A percentile compares a stretch with the other conserved stretches of the same genome.
These are phyloP conservation scores for Aspergillus fumigatiaffinis DNA, from an alignment of 2,329 filamentous ascomycete genomes.

Conservation along the genomic window DNA sequence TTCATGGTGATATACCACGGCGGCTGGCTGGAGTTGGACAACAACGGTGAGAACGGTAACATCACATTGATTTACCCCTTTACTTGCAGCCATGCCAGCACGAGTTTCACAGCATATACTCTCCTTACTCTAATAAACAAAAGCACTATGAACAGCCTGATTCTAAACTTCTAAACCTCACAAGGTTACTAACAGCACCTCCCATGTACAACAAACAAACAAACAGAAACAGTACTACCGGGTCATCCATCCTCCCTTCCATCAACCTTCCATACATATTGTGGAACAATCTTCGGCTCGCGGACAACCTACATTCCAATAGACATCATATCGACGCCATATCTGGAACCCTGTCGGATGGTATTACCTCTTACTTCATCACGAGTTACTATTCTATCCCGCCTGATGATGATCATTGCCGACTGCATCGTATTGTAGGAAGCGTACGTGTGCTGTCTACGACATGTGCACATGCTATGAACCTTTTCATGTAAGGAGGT, in stretches of 20 bases:
- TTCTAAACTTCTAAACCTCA: neutral
- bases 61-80: neutral
- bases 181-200: neutral
- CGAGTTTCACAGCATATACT: neutral
- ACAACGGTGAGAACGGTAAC: neutral
- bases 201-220: no score
- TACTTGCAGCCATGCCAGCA: neutral
- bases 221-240: no score
- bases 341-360: neutral
- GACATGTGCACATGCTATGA: neutral
- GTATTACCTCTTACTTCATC: no score
- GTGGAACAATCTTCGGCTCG: neutral
- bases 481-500: neutral
- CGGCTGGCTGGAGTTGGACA: neutral
- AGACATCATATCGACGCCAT: neutral
- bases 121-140: neutral
- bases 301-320: neutral
- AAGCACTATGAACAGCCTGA: neutral
- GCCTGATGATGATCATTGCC: neutral
- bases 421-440: neutral
- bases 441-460: neutral
- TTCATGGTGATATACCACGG: neutral
- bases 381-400: no score
- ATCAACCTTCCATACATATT: neutral
- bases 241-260: no score